Evolutionary conservation across 2,329 filamentous ascomycete genomes (phyloP).

Genomic region (Colletotrichum sp.): DNA sequence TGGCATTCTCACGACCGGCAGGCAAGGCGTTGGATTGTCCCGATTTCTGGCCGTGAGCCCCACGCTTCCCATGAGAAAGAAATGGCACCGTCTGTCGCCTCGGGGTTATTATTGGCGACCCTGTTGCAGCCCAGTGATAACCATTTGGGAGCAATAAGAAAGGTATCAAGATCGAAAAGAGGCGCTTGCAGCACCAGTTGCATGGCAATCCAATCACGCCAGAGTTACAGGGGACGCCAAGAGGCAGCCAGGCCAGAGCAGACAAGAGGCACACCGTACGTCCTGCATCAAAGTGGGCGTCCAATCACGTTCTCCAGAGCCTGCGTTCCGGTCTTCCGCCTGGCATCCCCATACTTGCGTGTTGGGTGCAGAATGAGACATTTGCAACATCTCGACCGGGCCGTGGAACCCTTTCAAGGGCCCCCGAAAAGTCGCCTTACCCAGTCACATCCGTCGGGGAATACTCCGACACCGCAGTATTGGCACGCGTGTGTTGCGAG

Average conservation of each 20-base stretch:
- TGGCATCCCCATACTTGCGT: neutral
- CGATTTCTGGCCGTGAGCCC: neutral
- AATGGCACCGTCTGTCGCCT: neutral
- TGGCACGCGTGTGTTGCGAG: neutral
- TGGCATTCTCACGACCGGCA: neutral
- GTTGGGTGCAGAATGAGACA: constrained; percentile 2
- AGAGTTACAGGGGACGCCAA: neutral
- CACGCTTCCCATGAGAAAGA: neutral
- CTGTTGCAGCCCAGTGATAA: neutral
- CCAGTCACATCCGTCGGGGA: neutral
- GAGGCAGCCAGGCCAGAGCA: neutral
- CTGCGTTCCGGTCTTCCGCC: neutral
- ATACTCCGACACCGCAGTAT: neutral
- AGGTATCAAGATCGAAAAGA: neutral
- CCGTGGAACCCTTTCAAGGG: neutral
- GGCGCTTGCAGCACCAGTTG: neutral
- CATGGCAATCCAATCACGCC: neutral
- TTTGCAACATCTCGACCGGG: constrained; percentile 11
- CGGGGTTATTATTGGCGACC: neutral
- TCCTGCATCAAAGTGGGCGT: neutral
- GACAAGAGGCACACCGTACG: neutral
- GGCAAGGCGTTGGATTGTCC: neutral
- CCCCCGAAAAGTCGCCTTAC: neutral
- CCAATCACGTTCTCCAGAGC: neutral
- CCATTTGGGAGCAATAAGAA: neutral